Evolutionary conservation across 2,329 filamentous ascomycete species (phyloP).

Genomic region (Fusarium nanum): DNA sequence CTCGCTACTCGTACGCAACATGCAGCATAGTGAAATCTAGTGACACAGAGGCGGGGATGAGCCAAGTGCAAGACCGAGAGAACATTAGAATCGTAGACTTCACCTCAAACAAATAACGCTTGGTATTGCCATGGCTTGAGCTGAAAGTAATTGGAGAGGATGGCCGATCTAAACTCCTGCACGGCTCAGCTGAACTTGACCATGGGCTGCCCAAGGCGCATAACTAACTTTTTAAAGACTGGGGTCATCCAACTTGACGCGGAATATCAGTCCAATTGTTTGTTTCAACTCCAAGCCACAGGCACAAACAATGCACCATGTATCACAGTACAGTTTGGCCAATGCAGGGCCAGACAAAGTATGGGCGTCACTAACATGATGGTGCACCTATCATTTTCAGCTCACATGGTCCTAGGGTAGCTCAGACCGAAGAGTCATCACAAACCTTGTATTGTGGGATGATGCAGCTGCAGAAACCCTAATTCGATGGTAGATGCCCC

Average conservation of each 20-base stretch:
- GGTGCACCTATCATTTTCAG: not conserved
- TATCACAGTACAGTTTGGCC: not conserved
- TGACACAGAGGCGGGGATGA: not conserved
- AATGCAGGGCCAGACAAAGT: not conserved
- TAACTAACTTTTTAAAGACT: not conserved
- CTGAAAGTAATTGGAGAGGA: not conserved
- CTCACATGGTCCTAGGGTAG: not conserved
- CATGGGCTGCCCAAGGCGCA: not conserved
- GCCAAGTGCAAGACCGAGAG: not conserved
- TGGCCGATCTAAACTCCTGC: not conserved
- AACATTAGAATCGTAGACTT: not conserved
- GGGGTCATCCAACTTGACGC: not conserved
- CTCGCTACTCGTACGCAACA: not conserved
- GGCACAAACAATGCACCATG: not conserved
- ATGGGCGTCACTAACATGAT: not conserved
- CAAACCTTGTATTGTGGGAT: not conserved
- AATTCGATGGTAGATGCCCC: not conserved
- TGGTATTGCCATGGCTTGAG: not conserved
- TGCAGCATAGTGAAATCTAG: not conserved
- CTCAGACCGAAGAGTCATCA: slow-evolving; percentile 13
- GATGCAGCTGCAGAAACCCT: slow-evolving; percentile 10
- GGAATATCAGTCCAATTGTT: not conserved
- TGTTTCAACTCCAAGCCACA: not conserved
- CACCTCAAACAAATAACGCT: not conserved
- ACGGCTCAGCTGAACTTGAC: not conserved